Evolutionary conservation across 2,329 filamentous ascomycete genomes (phyloP), one percentile per base, ranked within the genome.

Genomic region (Hortaea werneckii): DNA sequence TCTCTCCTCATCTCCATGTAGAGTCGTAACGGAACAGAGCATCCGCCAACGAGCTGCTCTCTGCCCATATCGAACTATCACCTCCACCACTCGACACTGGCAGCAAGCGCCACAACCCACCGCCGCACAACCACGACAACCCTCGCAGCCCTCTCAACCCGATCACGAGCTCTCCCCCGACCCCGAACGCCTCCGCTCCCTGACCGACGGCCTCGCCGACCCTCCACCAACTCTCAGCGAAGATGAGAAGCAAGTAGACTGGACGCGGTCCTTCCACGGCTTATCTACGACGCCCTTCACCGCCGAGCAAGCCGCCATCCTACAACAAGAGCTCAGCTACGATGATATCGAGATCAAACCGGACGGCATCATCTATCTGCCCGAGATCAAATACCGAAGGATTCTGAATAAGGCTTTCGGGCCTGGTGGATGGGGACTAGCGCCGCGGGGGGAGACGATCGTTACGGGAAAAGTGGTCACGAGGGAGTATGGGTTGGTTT

Each of bases 321-420:
- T 95, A 40, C 76, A 85, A 51, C 72, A 77, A 47, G 80, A 82
- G 1, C 64, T 94, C 9, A 70, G 79, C 44, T 69, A 77, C 0
- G 76, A 82, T 40, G 90, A 96, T 67, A 82, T 98, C 45, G 92
- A 98, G 72, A 84, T 98, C 63, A 98, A 98, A 72, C 90, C 92
- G 29, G 92, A 98, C 69, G 92, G 92, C 30, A 90, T 98, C 56
- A 73, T 96, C 49, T 98, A 96, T 65, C 73, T 98, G 48, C 92
- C 92, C 10, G 92, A 98, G 74, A 96, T 98, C 73, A 95, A 96
- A 71, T 98, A 98, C 70, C 75, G 92, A 39, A 75, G 90, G 52
- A 90, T 94, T 53, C 68, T 98, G 58, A 95, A 96, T 65, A 73
- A 75, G 58, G 87, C 88, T 0, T 98, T 98, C 68, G 90, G 92